Evolutionary conservation across 108 stramenopile species (phyloP).

Genomic region (Aurantiochytrium sp.): DNA sequence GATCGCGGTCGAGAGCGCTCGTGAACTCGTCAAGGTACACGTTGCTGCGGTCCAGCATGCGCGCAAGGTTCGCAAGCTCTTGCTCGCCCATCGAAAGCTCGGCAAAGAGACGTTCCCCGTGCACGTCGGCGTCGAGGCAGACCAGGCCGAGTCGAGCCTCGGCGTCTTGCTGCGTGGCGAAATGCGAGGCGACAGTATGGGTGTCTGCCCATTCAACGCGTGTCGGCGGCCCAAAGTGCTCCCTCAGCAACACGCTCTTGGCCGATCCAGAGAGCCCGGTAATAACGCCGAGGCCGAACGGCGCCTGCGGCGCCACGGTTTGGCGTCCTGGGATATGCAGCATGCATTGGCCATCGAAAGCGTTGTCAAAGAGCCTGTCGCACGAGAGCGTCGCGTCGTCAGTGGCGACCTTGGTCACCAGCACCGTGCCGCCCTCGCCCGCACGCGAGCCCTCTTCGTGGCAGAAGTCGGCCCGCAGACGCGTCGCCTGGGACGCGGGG

Average conservation of each 20-base stretch:
- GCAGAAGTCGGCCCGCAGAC: background rate
- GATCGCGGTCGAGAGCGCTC: background rate
- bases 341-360: background rate
- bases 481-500: background rate
- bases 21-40: slow-evolving; percentile 2
- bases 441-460: background rate
- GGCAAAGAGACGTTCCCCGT: background rate
- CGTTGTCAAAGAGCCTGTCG: background rate
- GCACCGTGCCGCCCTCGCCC: background rate
- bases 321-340: background rate
- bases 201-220: background rate
- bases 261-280: background rate
- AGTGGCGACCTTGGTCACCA: background rate
- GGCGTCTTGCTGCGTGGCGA: background rate
- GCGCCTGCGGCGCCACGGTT: background rate
- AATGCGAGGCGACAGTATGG: background rate
- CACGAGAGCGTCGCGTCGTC: background rate
- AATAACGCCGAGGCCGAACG: background rate
- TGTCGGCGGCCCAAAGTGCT: background rate
- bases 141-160: background rate
- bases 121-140: background rate
- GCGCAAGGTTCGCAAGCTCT: slow-evolving; percentile 11
- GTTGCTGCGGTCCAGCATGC: background rate
- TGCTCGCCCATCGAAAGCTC: background rate
- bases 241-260: background rate